These are phyloP conservation scores for Hypoxylon sp. DNA, from an alignment of 2,329 filamentous ascomycete genomes.

Conservation along the genomic window DNA sequence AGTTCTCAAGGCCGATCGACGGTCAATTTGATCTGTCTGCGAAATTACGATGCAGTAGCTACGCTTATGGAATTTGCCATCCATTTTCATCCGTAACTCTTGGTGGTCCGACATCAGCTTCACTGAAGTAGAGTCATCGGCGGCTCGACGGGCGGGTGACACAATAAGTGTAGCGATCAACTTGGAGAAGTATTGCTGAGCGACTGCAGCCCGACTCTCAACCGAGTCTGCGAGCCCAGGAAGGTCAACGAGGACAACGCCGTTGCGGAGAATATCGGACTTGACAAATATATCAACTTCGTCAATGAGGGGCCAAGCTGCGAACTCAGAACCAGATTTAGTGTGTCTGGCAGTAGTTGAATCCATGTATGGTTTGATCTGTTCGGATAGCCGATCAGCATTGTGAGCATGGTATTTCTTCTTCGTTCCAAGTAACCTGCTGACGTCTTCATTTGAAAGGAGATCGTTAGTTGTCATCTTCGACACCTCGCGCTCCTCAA, in stretches of 20 bases:
- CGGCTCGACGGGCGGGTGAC: constrained; percentile 13
- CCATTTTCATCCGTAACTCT: constrained; percentile 17
- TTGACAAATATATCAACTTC: constrained; percentile 13
- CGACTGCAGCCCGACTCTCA: constrained; percentile 16
- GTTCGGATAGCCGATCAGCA: constrained; percentile 3
- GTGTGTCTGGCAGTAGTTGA: constrained; percentile 7
- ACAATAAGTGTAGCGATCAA: constrained; percentile 15
- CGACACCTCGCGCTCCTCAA: constrained; percentile 1
- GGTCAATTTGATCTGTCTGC: constrained; percentile 4
- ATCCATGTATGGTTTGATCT: constrained; percentile 12
- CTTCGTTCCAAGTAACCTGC: neutral
- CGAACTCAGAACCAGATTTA: neutral
- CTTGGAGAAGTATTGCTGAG: constrained; percentile 12
- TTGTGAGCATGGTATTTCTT: neutral
- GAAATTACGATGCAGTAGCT: constrained; percentile 10
- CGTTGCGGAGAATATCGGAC: constrained; percentile 15
- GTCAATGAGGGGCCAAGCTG: constrained; percentile 15
- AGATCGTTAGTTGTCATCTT: constrained; percentile 1
- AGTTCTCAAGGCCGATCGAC: constrained; percentile 3
- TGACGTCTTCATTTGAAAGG: neutral
- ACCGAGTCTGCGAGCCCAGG: constrained; percentile 16
- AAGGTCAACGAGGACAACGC: constrained; percentile 11
- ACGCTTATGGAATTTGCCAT: constrained; percentile 15
- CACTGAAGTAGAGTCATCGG: constrained; percentile 14
- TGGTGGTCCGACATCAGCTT: constrained; percentile 11